Base-by-base conservation (phyloP, 306 rosid genomes). In the Senna siamea region DNA sequence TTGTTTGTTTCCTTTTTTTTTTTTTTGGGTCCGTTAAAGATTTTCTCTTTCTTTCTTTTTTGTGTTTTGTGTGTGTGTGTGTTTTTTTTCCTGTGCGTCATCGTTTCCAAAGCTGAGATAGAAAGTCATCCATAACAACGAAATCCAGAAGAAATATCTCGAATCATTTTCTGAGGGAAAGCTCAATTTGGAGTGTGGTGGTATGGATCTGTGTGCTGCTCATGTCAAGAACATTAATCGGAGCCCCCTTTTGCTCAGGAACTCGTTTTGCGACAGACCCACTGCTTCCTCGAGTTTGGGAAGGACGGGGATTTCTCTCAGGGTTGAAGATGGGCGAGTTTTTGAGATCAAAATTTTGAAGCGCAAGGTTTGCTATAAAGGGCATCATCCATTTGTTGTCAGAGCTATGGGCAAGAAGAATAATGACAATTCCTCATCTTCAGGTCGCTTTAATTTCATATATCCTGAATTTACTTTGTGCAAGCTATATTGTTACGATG, bases 131-230 rank as follows among this genome's bases (percentile, higher is more conserved):
- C 67, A 18, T n/a, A 37, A 63, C 60, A 17, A 28, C 38, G 50
- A 56, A 64, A 28, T 47, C 70, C 54, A 44, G 70, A 43, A 44
- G 69, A 20, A 19, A 41, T 38, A 40, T 63, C 32, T 63, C 10
- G 51, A 19, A 28, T 50, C 54, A 20, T 32, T 51, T 60, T 51
- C 12, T 40, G 5, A 54, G 15, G 3, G 58, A 35, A 53, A 38
- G 73, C 41, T 47, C 32, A 35, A 30, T 61, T 32, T 34, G 35
- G 56, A 38, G 70, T 59, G 18, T 72, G 66, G 40, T 56, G 76
- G 40, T 51, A 93, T 93, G 98, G 98, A 93, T 93, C 91, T 88
- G 72, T 89, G 79, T 75, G 81, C 86, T 4, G 80, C 83, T 43
- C 85, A 82, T 28, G 86, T 76, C 66, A 93, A 88, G 56, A 85